Evolutionary conservation across 768 basidiomycete genomes (phyloP).

Genomic region (Antrodiella citrinella): DNA sequence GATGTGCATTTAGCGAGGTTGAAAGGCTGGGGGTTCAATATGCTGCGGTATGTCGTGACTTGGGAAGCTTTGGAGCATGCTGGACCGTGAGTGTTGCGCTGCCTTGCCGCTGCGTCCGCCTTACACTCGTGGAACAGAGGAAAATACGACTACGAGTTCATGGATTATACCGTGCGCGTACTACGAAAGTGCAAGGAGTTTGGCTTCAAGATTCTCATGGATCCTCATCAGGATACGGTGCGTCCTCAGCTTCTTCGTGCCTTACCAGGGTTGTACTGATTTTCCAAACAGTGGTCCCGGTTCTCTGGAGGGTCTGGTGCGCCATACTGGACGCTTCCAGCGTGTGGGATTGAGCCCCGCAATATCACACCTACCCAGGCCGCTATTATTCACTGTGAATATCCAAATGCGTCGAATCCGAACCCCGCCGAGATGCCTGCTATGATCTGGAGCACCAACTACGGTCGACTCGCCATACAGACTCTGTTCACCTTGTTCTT

Average conservation of each 20-base stretch:
- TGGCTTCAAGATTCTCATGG: constrained; percentile 88
- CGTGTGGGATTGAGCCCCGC: constrained; percentile 84
- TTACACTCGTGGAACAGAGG: constrained; percentile 42
- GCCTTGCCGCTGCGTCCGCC: background rate
- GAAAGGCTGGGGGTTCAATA: constrained; percentile 89
- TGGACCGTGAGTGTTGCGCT: constrained; percentile 83
- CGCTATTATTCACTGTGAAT: constrained; percentile 86
- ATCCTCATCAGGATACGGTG: constrained; percentile 94
- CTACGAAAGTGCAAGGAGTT: constrained; percentile 88
- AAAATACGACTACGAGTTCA: constrained; percentile 83
- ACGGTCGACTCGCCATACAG: constrained; percentile 78
- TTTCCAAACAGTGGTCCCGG: constrained; percentile 90
- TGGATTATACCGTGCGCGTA: constrained; percentile 84
- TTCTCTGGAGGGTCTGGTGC: constrained; percentile 94
- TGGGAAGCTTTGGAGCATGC: constrained; percentile 95
- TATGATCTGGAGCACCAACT: constrained; percentile 98
- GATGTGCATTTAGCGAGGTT: constrained; percentile 83
- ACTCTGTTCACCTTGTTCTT: constrained; percentile 95
- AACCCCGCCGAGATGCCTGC: constrained; percentile 73
- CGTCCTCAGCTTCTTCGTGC: constrained; percentile 23
- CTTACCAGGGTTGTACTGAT: constrained; percentile 3
- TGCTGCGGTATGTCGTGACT: constrained; percentile 74
- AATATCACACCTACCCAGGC: constrained; percentile 81
- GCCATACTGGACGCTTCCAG: constrained; percentile 86
- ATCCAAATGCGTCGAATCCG: constrained; percentile 51